These are phyloP conservation scores for Colletotrichum falcatum DNA, from an alignment of 2,329 filamentous ascomycete species.

Conservation along the genomic window DNA sequence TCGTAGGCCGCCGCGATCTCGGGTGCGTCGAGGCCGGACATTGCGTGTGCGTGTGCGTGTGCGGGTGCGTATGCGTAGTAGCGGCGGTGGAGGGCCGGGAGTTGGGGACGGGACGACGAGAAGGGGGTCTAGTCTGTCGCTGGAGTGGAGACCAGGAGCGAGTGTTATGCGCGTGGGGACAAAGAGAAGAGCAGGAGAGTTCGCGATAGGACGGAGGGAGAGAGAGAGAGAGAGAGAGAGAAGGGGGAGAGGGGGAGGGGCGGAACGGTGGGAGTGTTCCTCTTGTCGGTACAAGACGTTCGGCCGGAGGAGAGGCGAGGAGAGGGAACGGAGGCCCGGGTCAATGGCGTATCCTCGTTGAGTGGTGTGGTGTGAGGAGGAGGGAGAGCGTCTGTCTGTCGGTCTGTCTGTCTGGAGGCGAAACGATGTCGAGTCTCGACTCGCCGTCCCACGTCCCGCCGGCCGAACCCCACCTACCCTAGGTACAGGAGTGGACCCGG, in stretches of 20 bases:
- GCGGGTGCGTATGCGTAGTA: background rate
- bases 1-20: slow-evolving; percentile 75
- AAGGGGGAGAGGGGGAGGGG: background rate
- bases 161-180: background rate
- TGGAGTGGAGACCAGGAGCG: slow-evolving; percentile 2
- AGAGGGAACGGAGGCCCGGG: background rate
- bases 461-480: slow-evolving; percentile 19
- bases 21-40: slow-evolving; percentile 69
- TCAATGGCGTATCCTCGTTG: slow-evolving; percentile 18
- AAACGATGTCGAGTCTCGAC: slow-evolving; percentile 29
- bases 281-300: slow-evolving; percentile 7
- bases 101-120: slow-evolving; percentile 15
- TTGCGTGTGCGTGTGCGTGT: slow-evolving; percentile 44
- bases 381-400: background rate
- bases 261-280: background rate
- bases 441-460: slow-evolving; percentile 10
- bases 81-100: background rate
- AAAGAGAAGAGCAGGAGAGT: too few relatives aligned
- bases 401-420: slow-evolving; percentile 7
- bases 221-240: background rate
- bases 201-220: background rate
- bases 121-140: background rate
- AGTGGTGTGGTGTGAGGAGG: slow-evolving; percentile 15
- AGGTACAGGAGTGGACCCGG: background rate
- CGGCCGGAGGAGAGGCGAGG: background rate